Conservation (phyloP, 257 asterid genomes). For the Salvia hispanica region DNA sequence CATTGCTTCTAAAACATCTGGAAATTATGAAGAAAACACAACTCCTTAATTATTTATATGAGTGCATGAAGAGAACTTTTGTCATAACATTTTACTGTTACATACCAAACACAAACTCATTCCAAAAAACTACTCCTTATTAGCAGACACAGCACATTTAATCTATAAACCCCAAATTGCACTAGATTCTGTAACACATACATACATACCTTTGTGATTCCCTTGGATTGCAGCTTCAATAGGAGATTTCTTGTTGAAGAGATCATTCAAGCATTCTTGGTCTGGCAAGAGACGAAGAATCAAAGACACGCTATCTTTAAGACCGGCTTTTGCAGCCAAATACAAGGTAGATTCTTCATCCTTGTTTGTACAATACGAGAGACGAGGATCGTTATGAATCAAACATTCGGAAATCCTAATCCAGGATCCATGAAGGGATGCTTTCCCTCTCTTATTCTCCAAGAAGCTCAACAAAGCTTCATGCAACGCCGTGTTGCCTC, state of each 20-base stretch:
- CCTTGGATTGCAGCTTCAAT: constrained; percentile 26
- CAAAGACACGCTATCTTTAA: constrained; percentile 2
- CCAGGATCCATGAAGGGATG: constrained; percentile 23
- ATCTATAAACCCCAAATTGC: no score
- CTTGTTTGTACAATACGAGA: constrained; percentile 20
- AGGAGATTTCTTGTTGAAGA: constrained; percentile 27
- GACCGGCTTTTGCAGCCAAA: constrained; percentile 44
- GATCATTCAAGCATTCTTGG: not conserved
- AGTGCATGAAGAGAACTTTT: not conserved
- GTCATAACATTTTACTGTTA: no score
- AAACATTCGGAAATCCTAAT: constrained; percentile 22
- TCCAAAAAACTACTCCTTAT: no score
- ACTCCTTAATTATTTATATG: not conserved
- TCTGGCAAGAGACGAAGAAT: constrained; percentile 13
- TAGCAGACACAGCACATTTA: no score
- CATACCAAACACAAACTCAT: no score
- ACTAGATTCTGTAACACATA: no score
- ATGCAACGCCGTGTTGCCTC: constrained; percentile 38
- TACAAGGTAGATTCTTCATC: constrained; percentile 31
- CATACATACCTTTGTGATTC: constrained; percentile 21
- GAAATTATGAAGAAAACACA: not conserved
- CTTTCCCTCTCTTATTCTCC: constrained; percentile 30
- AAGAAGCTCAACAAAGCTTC: constrained; percentile 24
- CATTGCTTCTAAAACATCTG: constrained; percentile 36
- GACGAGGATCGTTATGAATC: constrained; percentile 26